Evolutionary conservation across 2,329 filamentous ascomycete genomes (phyloP), one percentile per base, ranked within the genome.

Genomic region (Didymella segeticola): DNA sequence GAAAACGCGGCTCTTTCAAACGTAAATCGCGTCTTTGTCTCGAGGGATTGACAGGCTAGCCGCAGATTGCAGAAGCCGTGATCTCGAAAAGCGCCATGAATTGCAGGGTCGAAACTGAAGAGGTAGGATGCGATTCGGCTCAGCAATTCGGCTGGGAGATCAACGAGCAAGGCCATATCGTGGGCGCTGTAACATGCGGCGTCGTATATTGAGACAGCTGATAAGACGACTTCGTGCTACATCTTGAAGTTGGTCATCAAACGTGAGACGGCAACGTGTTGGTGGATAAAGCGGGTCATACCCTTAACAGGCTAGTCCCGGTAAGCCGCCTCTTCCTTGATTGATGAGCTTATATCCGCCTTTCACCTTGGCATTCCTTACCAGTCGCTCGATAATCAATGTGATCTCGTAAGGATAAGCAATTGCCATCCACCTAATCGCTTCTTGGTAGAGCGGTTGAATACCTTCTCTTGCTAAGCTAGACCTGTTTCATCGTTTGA

Each of bases 321-420:
- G 27, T n/a, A 11, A 45, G 27, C 33, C 34, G 27, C 41, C 41
- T 31, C 27, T 45, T 26, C 33, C 23, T 47, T 53, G 50, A 43
- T 53, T 53, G 36, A 30, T 29, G 30, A 47, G 42, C 42, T 53
- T 47, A 27, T 53, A 10, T 27, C 14, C 26, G 14, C 43, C 37
- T 42, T 42, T 41, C 42, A 33, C 14, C n/a, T 45, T 12, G 39
- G 50, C 43, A 34, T 12, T 43, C 14, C 12, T 42, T 38, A 43
- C 14, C 43, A n/a, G n/a, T n/a, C n/a, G n/a, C n/a, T n/a, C n/a
- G n/a, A n/a, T n/a, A n/a, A n/a, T n/a, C n/a, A n/a, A n/a, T n/a
- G n/a, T n/a, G n/a, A n/a, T n/a, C n/a, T n/a, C n/a, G n/a, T n/a
- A 31, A 23, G 22, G 34, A 7, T 29, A 7, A 12, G 12, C 12